Evolutionary conservation across 2,329 filamentous ascomycete genomes (phyloP), one percentile per base, ranked within the genome.

Genomic region (Exophiala viscosa): DNA sequence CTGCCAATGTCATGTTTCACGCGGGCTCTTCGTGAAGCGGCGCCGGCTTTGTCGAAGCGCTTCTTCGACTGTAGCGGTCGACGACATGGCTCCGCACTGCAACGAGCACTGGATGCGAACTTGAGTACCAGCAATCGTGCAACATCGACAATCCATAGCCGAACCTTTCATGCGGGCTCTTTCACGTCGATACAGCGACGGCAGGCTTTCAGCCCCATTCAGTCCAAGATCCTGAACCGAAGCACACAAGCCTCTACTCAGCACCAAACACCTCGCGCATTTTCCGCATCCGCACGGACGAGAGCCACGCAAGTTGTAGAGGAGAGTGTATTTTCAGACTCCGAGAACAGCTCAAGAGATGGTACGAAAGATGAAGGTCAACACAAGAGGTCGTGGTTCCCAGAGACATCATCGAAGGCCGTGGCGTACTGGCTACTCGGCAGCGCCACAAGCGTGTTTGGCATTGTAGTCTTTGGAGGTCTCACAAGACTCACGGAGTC

Each of bases 401-500:
- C 81, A 14, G 70, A 87, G 63, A 81, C 81, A 8, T 90, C 81
- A 60, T 82, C 85, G 53, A 93, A 88, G 71, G 74, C 76, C 8
- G 91, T 96, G 40, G 93, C 85, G 54, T 92, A 92, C 75, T 99
- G 91, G 91, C 81, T 99, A 41, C 75, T 99, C 50, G 92, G 84
- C 42, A 96, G 91, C 63, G 91, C 93, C 1, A 87, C 83, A 39
- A 95, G 90, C 68, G 93, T 97, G 47, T 99, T 97, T 72, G 93
- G 93, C 55, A 96, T 99, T 64, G 91, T 99, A 46, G 83, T 99
- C 40, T 95, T 95, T 70, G 93, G 93, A 52, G 93, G 93, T 5
- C 77, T 99, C 62, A 99, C 93, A 28, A 80, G 93, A 54, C 78
- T 99, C 62, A 99, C 93, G 3, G 93, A 99, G 73, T 99, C 93